Evolutionary conservation across 306 rosid species (phyloP).

Genomic region (Ormosia emarginata): DNA sequence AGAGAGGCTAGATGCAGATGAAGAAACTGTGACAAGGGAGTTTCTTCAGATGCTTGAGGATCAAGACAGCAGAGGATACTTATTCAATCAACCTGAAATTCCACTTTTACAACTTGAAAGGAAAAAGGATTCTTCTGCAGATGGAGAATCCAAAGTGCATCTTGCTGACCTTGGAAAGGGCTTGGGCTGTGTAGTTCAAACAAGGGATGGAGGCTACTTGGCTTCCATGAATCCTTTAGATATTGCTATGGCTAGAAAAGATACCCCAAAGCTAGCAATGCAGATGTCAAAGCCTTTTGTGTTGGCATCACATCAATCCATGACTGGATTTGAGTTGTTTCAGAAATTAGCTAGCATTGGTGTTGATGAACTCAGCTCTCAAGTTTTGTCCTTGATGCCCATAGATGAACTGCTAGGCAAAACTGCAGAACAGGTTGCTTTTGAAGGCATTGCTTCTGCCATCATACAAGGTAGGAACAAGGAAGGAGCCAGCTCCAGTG

Average conservation of each 20-base stretch:
- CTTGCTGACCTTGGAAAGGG: constrained; percentile 94
- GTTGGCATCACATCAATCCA: constrained; percentile 41
- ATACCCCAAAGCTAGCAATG: constrained; percentile 83
- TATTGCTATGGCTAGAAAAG: constrained; percentile 47
- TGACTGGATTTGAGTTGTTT: constrained; percentile 73
- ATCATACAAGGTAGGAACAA: constrained; percentile 87
- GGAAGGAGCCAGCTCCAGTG: constrained; percentile 90
- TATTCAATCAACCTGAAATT: constrained; percentile 38
- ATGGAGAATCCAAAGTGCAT: constrained; percentile 57
- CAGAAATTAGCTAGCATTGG: constrained; percentile 69
- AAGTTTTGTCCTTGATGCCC: constrained; percentile 55
- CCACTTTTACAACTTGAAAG: constrained; percentile 54
- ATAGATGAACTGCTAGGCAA: constrained; percentile 81
- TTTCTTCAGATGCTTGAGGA: constrained; percentile 93
- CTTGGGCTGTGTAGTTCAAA: constrained; percentile 77
- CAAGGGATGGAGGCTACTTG: constrained; percentile 80
- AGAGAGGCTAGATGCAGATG: constrained; percentile 72
- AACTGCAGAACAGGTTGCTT: constrained; percentile 94
- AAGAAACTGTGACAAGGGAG: constrained; percentile 84
- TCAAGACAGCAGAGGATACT: constrained; percentile 45
- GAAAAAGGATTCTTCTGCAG: constrained; percentile 27
- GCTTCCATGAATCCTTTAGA: constrained; percentile 85
- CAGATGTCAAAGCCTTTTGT: constrained; percentile 77
- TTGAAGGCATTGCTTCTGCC: constrained; percentile 89
- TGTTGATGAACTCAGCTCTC: constrained; percentile 63